Base-by-base conservation (phyloP, 306 rosid genomes). In the Corylus americana region DNA sequence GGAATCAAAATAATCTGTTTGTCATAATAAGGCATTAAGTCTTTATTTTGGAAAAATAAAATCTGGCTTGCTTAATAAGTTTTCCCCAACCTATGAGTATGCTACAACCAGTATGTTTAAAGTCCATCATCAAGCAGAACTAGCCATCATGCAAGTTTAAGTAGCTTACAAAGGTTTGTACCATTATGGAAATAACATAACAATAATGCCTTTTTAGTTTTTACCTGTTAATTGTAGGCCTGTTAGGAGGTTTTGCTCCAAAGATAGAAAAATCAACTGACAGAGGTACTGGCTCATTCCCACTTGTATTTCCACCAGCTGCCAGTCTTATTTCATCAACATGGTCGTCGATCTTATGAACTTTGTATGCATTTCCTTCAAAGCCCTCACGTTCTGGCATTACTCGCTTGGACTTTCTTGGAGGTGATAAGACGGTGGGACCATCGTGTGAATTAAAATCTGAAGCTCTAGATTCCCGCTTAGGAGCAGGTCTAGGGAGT, bases 221-320 rank as follows among this genome's bases (percentile, higher is more conserved):
- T 84, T 84, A 95, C 99, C 99, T 95, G 88, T 87, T 93, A 77
- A 95, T 91, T 42, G 98, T 95, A 77, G 99, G 99, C 80, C 98
- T 91, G 85, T 89, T 91, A 58, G 98, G 95, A 85, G 99, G 94
- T 71, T 93, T 90, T 59, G 90, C 84, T 55, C 91, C 98, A 89
- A 93, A 95, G 74, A 93, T 66, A 73, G 99, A 95, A 86, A 95
- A 95, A 87, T 95, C 98, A 22, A 95, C 83, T 2, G 99, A 93
- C 90, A 89, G 88, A 22, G 97, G 88, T 13, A 86, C 88, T 2
- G 80, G 80, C 42, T 87, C 98, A 84, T 79, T 92, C 89, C 87
- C 86, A 80, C 94, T 91, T 22, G 89, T 74, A 88, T 87, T 87
- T 82, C 84, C 97, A 84, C 88, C 91, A 74, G 72, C 86, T 51